Base-by-base conservation (phyloP, 2,329 filamentous ascomycete genomes). In the Neurospora crassa region DNA sequence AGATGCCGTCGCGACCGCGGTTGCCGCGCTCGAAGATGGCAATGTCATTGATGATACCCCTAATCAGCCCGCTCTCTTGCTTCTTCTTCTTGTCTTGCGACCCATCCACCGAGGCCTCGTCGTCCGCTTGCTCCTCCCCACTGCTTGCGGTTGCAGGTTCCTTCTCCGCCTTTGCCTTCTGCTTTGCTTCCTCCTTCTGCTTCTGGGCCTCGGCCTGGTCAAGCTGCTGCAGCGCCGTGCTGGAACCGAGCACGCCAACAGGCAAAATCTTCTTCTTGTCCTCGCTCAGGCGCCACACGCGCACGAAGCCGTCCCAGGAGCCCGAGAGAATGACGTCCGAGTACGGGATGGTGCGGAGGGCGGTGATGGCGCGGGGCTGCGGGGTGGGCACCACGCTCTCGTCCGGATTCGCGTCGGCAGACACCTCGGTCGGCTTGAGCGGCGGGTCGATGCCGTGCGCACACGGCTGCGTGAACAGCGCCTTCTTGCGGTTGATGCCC, bases 401-500 rank as follows among this genome's bases (percentile, higher is more conserved):
- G 70, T 89, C 85, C 0, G 90, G 89, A 70, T 91, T 78, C 68
- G 83, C 79, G 77, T 93, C 93, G n/a, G 93, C 91, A 0, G 91
- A 95, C 41, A 90, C 88, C 76, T 92, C 85, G 24, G 90, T 85
- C 1, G 91, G 86, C 2, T 85, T 83, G 69, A 94, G 82, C 2
- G 91, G 84, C 3, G 90, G 88, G 72, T 97, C 94, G 69, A 96
- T 83, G 41, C 96, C 96, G 80, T 99, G 96, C 4, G 95, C 94
- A 40, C 92, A 85, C 2, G 91, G 87, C 67, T 96, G 83, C 3
- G 92, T 92, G 81, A 90, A 92, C 11, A 99, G 85, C 0, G 96
- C 91, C 81, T 98, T 98, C 87, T 99, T 99, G 84, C 97, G 97
- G 79, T 94, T 88, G 29, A 94, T 86, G 73, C 90, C 93, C 95